These are phyloP conservation scores for Phytophthora cactorum DNA, from an alignment of 352 stramenopile genomes.

Conservation along the genomic window DNA sequence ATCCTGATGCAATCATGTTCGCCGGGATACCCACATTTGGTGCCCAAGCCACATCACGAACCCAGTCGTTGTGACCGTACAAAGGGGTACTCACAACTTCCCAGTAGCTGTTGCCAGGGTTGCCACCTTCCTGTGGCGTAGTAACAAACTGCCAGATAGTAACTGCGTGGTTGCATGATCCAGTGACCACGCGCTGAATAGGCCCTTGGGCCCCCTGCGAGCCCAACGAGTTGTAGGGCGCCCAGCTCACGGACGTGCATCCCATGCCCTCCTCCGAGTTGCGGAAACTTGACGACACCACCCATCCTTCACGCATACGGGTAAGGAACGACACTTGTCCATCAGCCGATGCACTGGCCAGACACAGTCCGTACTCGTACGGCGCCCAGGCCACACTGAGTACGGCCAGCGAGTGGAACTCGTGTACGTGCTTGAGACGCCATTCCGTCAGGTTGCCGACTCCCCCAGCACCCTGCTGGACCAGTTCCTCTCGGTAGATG, in stretches of 20 bases:
- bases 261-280: constrained; percentile 78
- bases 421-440: constrained; percentile 79
- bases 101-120: constrained; percentile 36
- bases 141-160: constrained; percentile 67
- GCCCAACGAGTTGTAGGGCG: constrained; percentile 87
- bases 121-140: constrained; percentile 36
- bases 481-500: constrained; percentile 82
- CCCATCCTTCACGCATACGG: constrained; percentile 81
- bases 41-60: constrained; percentile 84
- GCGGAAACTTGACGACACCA: constrained; percentile 75
- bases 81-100: constrained; percentile 50
- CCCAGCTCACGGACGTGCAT: constrained; percentile 86
- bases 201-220: constrained; percentile 68
- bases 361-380: constrained; percentile 88
- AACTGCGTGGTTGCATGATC: constrained; percentile 66
- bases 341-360: constrained; percentile 80
- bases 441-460: constrained; percentile 64
- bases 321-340: constrained; percentile 88
- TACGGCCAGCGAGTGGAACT: constrained; percentile 72
- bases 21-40: constrained; percentile 85
- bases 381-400: constrained; percentile 87
- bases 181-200: constrained; percentile 79
- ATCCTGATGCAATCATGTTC: constrained; percentile 80
- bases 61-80: constrained; percentile 81
- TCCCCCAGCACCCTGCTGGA: constrained; percentile 41